Base-by-base conservation (phyloP, 805 yeast species). In the Teunomyces panamensis region DNA sequence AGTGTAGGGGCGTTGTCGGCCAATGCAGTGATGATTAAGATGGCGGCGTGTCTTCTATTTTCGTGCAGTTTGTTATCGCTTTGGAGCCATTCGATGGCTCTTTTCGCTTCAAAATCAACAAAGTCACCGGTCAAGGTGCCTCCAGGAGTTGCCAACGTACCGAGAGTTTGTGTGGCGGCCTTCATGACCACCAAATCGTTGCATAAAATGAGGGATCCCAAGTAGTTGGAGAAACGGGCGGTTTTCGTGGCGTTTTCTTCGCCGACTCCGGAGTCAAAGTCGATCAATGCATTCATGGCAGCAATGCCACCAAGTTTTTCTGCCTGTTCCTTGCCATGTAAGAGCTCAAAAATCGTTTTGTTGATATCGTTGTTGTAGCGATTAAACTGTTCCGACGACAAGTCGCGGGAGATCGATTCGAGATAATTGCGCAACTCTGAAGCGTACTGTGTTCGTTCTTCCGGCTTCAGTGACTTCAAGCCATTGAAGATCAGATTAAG, bases 101-200 rank as follows among this genome's bases (percentile, higher is more conserved):
- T 77, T 59, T 86, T 88, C 7, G 94, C 94, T 64, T 92, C 97
- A 57, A 82, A 87, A 52, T 92, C 97, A 26, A 94, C 97, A 63
- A 92, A 86, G 44, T 90, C 97, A 0, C 95, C 90, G 0, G 96
- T 89, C 46, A 90, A 68, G 1, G 95, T 83, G 0, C 96, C 94
- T 26, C 96, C 96, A 0, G 96, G 92, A 5, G 84, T 81, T 0
- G 97, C 96, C 54, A 92, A 73, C 58, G 85, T 86, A 9, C 98
- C 99, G 53, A 94, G 73, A 0, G 96, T 89, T 45, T 78, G 78
- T 0, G 96, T 90, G 2, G 98, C 97, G 30, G 84, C 78, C 50
- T 82, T 81, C 91, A 92, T 89, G 30, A 90, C 92, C 33, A 81
- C 88, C 13, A 84, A 74, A 59, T 94, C 97, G 53, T 81, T 85